Percentiles rank a stretch among this genome's conserved stretches.
phyloP scores from a whole-genome alignment of 2,329 filamentous ascomycete genomes.

The Colletotrichum musae region DNA sequence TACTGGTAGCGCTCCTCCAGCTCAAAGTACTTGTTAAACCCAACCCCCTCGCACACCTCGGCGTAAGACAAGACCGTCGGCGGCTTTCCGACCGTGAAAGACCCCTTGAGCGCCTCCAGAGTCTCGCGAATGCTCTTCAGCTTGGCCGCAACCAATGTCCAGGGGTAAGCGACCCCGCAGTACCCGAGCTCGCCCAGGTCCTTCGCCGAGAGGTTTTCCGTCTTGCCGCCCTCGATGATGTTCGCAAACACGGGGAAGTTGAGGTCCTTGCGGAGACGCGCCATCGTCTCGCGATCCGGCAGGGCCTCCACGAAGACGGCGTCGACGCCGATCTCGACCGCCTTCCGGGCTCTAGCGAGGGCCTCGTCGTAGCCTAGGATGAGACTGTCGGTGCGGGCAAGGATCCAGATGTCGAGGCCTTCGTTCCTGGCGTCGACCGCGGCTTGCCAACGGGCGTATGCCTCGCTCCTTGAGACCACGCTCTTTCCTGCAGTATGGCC shows the following conservation, averaged over 20 bases:
- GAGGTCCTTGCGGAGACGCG: slow-evolving; percentile 53
- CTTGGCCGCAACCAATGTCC: slow-evolving; percentile 60
- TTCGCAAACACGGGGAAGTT: slow-evolving; percentile 58
- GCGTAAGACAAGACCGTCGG: slow-evolving; percentile 58
- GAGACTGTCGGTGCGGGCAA: slow-evolving; percentile 60
- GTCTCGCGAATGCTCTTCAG: slow-evolving; percentile 56
- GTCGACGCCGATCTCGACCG: slow-evolving; percentile 60
- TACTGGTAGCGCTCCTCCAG: slow-evolving; percentile 33
- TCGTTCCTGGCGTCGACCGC: slow-evolving; percentile 61
- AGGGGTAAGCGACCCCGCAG: slow-evolving; percentile 59
- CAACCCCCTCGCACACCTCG: slow-evolving; percentile 61
- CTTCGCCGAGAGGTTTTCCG: slow-evolving; percentile 52
- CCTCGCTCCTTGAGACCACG: slow-evolving; percentile 60
- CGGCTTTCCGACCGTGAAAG: slow-evolving; percentile 57
- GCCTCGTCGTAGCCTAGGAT: slow-evolving; percentile 62
- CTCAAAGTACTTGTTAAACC: slow-evolving; percentile 58
- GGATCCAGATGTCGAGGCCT: slow-evolving; percentile 60
- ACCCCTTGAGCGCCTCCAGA: slow-evolving; percentile 56
- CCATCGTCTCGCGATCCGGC: slow-evolving; percentile 59
- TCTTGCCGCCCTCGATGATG: slow-evolving; percentile 52
- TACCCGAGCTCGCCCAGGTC: slow-evolving; percentile 55
- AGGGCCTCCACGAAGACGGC: slow-evolving; percentile 60
- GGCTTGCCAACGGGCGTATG: slow-evolving; percentile 61
- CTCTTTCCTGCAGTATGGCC: slow-evolving; percentile 61
- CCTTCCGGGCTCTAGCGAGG: slow-evolving; percentile 56